These are phyloP conservation scores for Tetrahymena thermophila DNA, from an alignment of 73 alveolate species.

Conservation along the genomic window DNA sequence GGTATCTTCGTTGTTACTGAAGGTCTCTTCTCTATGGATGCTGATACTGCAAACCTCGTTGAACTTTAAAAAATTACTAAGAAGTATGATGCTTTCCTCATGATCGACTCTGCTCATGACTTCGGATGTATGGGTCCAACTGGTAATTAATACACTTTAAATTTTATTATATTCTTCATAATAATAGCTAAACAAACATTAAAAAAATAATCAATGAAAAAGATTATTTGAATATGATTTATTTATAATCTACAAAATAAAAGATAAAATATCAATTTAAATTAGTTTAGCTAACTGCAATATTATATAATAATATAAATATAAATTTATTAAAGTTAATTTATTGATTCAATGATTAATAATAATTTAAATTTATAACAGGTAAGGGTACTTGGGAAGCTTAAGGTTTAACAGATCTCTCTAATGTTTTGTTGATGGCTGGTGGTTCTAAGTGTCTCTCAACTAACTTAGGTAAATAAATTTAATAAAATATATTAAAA, in stretches of 20 bases:
- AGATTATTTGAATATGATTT: not conserved
- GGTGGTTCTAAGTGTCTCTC: constrained; percentile 49
- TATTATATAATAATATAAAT: too few relatives aligned
- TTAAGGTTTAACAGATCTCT: constrained; percentile 22
- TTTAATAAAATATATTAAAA: not conserved
- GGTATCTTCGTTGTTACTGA: constrained; percentile 37
- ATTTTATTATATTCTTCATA: not conserved
- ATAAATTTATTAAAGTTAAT: not conserved
- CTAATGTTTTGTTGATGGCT: constrained; percentile 39
- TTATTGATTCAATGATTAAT: not conserved
- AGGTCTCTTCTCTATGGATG: constrained; percentile 42
- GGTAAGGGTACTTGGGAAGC: constrained; percentile 41
- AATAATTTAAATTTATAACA: not conserved
- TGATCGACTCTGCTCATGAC: constrained; percentile 42
- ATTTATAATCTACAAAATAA: not conserved
- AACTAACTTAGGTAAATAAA: constrained; percentile 13
- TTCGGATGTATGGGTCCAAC: constrained; percentile 45
- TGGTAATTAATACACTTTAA: not conserved
- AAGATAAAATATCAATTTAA: not conserved
- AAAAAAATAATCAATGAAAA: not conserved
- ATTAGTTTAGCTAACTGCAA: not conserved
- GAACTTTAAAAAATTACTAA: constrained; percentile 14
- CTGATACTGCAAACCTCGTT: constrained; percentile 31
- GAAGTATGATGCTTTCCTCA: constrained; percentile 30
- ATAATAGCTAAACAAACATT: not conserved